Percentiles rank a stretch among this genome's conserved stretches.
These are phyloP conservation scores for Amylostereum areolatum DNA, from an alignment of 1,284 basidiomycete species.

Conservation along the genomic window DNA sequence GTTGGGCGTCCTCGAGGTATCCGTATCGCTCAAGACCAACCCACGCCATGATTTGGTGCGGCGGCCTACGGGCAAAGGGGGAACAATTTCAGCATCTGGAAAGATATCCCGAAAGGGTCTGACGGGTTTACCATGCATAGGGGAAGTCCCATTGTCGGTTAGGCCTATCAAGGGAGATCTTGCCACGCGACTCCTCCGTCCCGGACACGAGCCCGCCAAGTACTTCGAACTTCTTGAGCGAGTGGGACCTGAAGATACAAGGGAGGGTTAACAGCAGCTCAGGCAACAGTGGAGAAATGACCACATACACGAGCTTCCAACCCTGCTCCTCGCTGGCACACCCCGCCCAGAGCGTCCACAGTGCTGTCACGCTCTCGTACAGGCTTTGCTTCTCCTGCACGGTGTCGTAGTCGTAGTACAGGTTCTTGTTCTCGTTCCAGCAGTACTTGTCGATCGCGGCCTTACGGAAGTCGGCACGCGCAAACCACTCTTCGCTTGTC, in stretches of 20 bases:
- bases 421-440: conserved; percentile 92
- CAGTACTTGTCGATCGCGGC: conserved; percentile 89
- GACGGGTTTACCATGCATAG: conserved; percentile 32
- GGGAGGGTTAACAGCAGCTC: conserved; percentile 10
- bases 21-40: conserved; percentile 96
- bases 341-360: conserved; percentile 98
- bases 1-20: conserved; percentile 88
- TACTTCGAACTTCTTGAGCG: conserved; percentile 93
- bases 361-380: conserved; percentile 93
- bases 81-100: conserved; percentile 6
- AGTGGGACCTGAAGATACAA: conserved; percentile 53
- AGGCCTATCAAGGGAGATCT: conserved; percentile 93
- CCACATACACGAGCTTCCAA: conserved; percentile 81
- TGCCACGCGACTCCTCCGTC: conserved; percentile 94
- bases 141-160: conserved; percentile 98
- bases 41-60: conserved; percentile 97
- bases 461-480: conserved; percentile 77
- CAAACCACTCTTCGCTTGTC: conserved; percentile 85
- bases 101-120: conserved; percentile 5
- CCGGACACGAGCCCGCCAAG: conserved; percentile 95
- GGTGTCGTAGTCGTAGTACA: conserved; percentile 98
- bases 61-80: conserved; percentile 67
- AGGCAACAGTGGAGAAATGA: neutral
- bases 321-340: conserved; percentile 94
- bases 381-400: conserved; percentile 84